These are phyloP conservation scores for Hyaloscypha variabilis DNA, from an alignment of 495 filamentous ascomycete genomes.

Conservation along the genomic window DNA sequence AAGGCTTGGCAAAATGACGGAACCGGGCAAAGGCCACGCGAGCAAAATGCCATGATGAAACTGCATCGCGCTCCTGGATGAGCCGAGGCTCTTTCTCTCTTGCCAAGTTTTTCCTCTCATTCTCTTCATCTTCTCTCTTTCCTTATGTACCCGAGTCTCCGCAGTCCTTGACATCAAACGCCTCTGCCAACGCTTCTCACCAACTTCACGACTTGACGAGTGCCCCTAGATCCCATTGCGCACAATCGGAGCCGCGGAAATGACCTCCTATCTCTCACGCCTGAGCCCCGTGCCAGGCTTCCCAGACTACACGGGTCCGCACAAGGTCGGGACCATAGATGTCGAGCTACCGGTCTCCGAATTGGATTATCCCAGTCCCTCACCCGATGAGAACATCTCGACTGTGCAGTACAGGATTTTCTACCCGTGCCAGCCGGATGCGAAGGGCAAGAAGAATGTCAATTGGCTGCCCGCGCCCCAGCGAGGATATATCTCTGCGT, in stretches of 20 bases:
- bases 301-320: constrained; percentile 69
- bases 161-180: too few species aligned
- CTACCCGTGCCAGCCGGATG: constrained; percentile 62
- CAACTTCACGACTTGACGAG: background rate
- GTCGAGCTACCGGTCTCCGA: constrained; percentile 70
- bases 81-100: background rate
- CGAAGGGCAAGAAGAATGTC: constrained; percentile 36
- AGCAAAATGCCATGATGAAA: background rate
- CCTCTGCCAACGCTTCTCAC: background rate
- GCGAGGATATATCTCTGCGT: constrained; percentile 65
- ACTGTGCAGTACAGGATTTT: constrained; percentile 77
- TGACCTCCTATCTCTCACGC: constrained; percentile 40
- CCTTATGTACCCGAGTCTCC: background rate
- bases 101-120: background rate
- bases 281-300: constrained; percentile 64
- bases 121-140: background rate
- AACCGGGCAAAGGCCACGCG: background rate
- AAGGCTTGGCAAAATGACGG: background rate
- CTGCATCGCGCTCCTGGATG: background rate
- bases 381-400: constrained; percentile 53
- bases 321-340: constrained; percentile 74
- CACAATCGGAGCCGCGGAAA: constrained; percentile 10
- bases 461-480: constrained; percentile 78
- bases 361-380: constrained; percentile 50
- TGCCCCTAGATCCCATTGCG: constrained; percentile 1